These are phyloP conservation scores for Cajanus cajan DNA, from an alignment of 306 rosid species.

Conservation along the genomic window DNA sequence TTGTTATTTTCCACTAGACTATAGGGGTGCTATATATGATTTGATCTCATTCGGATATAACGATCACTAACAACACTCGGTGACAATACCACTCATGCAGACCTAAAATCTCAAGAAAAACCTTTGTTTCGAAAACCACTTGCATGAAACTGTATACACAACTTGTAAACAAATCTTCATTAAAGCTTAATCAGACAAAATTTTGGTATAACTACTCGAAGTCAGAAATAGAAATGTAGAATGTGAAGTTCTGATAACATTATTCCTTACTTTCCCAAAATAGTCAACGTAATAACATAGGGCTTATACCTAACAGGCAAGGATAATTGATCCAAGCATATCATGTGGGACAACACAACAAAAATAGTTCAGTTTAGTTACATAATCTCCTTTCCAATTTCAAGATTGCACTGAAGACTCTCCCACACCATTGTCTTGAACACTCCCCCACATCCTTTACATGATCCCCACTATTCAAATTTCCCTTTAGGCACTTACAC, in stretches of 20 bases:
- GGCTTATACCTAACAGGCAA: background rate
- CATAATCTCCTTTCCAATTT: background rate
- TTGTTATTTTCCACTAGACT: too few relatives aligned
- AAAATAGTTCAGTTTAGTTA: background rate
- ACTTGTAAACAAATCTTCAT: too few relatives aligned
- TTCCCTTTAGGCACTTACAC: background rate
- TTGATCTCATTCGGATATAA: too few relatives aligned
- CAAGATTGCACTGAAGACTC: background rate
- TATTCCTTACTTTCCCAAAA: background rate
- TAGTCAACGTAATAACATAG: background rate
- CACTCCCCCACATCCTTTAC: background rate
- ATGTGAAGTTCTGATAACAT: background rate
- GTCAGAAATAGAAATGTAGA: background rate
- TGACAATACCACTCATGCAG: background rate
- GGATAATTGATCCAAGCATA: too few relatives aligned
- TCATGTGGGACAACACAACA: too few relatives aligned
- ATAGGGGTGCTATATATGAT: too few relatives aligned
- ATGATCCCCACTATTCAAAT: background rate
- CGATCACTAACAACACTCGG: too few relatives aligned
- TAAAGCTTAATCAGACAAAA: background rate
- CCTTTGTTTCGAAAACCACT: background rate
- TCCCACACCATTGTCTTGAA: too few relatives aligned
- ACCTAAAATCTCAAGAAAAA: background rate
- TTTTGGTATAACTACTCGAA: background rate
- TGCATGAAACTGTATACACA: too few relatives aligned